Percentiles rank a stretch among this genome's conserved stretches.
Evolutionary conservation across 352 stramenopile genomes (phyloP).

Genomic region (Phytophthora cajani): DNA sequence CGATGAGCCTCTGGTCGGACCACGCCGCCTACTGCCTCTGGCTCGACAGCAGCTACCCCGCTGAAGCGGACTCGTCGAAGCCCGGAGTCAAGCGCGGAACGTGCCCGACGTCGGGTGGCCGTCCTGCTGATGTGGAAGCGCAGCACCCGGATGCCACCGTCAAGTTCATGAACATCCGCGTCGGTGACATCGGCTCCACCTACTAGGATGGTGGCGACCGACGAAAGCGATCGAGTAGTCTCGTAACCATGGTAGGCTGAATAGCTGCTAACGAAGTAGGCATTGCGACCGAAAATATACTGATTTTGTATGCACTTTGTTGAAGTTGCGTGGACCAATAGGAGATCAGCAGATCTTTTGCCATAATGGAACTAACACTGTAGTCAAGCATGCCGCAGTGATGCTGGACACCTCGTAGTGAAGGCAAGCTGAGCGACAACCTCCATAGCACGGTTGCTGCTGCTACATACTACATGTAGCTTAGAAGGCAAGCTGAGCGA

Average conservation of each 20-base stretch:
- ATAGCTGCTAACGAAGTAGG: no score
- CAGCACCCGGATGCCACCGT: conserved; percentile 65
- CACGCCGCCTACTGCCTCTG: conserved; percentile 70
- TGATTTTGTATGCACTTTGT: neutral
- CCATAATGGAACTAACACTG: no score
- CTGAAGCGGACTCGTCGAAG: conserved; percentile 37
- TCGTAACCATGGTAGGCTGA: no score
- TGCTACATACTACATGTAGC: no score
- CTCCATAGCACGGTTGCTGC: no score
- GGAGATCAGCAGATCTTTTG: neutral
- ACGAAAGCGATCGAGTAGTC: no score
- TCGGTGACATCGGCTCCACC: conserved; percentile 71
- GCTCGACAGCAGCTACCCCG: conserved; percentile 73
- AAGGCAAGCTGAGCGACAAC: no score
- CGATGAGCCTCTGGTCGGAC: conserved; percentile 81
- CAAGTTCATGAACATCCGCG: conserved; percentile 77
- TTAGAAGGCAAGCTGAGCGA: no score
- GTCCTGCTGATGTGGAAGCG: conserved; percentile 53
- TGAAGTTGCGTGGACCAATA: neutral
- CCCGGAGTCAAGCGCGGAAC: conserved; percentile 61
- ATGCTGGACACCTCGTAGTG: no score
- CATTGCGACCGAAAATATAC: neutral
- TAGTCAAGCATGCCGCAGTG: no score
- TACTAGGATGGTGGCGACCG: conserved; percentile 15
- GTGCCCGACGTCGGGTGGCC: conserved; percentile 59